Evolutionary conservation across 371 early-diverging fungal genomes (phyloP).

Genomic region (Umbelopsis sp.): DNA sequence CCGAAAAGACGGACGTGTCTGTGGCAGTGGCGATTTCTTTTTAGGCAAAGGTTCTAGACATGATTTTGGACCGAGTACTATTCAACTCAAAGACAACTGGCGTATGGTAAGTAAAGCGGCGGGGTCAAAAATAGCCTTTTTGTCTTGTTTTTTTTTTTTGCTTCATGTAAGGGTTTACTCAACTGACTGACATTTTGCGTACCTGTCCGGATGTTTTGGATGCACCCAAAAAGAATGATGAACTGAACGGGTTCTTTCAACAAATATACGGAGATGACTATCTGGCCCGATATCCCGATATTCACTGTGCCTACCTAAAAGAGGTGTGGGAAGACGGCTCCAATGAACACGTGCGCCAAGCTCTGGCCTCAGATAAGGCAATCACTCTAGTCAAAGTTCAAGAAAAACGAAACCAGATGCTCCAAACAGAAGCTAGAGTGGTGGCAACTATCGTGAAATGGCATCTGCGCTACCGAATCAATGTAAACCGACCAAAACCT

Average conservation of each 20-base stretch:
- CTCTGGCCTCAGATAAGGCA: constrained; percentile 44
- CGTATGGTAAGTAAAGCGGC: constrained; percentile 48
- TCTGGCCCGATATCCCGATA: constrained; percentile 33
- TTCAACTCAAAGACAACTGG: constrained; percentile 64
- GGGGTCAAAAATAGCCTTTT: too few species aligned
- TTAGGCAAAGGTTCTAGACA: constrained; percentile 36
- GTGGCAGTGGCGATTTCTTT: constrained; percentile 35
- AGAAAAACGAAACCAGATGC: constrained; percentile 19
- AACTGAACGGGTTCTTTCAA: constrained; percentile 56
- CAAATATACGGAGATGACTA: constrained; percentile 57
- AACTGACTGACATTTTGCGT: too few species aligned
- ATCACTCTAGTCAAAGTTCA: constrained; percentile 47
- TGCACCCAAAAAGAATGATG: constrained; percentile 41
- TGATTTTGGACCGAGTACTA: constrained; percentile 60
- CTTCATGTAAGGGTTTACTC: too few species aligned
- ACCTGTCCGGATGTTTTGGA: too few species aligned
- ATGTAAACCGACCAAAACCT: constrained; percentile 22
- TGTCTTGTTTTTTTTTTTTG: too few species aligned
- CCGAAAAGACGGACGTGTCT: constrained; percentile 40
- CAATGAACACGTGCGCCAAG: constrained; percentile 30
- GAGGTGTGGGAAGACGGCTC: constrained; percentile 2
- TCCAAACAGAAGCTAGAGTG: constrained; percentile 43
- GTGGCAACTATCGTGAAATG: constrained; percentile 40
- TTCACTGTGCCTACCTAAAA: constrained; percentile 23
- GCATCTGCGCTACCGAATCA: constrained; percentile 34